Base-by-base conservation (phyloP, 441 rosid species). In the Cnidoscolus chayamansa region DNA sequence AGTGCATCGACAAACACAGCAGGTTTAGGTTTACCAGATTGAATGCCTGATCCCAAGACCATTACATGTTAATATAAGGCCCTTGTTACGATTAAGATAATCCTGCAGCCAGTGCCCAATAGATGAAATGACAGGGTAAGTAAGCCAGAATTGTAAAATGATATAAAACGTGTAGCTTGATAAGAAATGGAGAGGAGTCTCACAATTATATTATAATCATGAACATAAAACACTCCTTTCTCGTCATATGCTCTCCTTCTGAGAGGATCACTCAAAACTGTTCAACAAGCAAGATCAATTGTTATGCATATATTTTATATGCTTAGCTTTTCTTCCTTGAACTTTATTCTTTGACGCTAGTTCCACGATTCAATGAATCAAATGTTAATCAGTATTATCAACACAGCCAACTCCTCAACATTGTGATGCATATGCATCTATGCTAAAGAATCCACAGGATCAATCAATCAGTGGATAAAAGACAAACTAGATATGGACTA, bases 31-130 rank as follows among this genome's bases (percentile, higher is more conserved):
- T 35, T 81, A 93, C 92, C 87, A 86, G 59, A 90, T 89, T 30
- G 91, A 90, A 32, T 86, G 85, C 82, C 72, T 85, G 82, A 92
- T 86, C 74, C 97, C 98, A 61, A 92, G 90, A 74, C 98, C 98
- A 65, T 88, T 94, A 81, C 98, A 92, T 76, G 97, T 94, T 55
- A 94, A 76, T 81, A 94, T 90, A 30, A 94, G 95, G 69, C 97
- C 97, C 79, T 91, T 89, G 89, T 94, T 87, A 2, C 85, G 86
- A 75, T 86, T 82, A 17, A 94, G 91, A 60, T 90, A 89, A 40
- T 92, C 97, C 98, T 94, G 88, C 86, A 86, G 77, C 61, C 74
- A 40, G 6, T 40, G 6, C 7, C 45, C 45, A 68, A 60, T 15
- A 15, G 16, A 74, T 13, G 50, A 55, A 57, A 47, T 62, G 16